Evolutionary conservation across 345 rosid species (phyloP).

Genomic region (Populus euphratica): DNA sequence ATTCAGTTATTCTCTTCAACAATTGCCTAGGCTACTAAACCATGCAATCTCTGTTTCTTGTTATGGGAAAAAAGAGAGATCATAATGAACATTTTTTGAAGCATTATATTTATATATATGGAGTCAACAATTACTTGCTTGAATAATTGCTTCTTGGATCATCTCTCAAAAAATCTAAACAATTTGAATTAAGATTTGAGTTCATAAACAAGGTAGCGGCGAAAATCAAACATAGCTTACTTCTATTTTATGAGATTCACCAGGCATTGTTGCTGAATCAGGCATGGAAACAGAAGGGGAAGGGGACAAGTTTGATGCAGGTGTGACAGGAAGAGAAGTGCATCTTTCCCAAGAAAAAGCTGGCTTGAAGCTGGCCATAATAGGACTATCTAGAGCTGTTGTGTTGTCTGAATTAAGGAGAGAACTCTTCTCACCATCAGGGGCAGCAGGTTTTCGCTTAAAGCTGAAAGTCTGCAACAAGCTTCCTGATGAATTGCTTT

Average conservation of each 20-base stretch:
- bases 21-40: not conserved
- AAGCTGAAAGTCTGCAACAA: constrained; percentile 67
- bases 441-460: constrained; percentile 47
- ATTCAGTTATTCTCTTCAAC: constrained; percentile 10
- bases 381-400: constrained; percentile 46
- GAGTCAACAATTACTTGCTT: not conserved
- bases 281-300: constrained; percentile 64
- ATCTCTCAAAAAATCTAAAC: not conserved
- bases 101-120: not conserved
- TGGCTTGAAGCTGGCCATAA: constrained; percentile 30
- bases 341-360: constrained; percentile 65
- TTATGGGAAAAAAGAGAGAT: too few relatives aligned
- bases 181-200: not conserved
- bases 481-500: constrained; percentile 55
- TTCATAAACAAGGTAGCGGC: not conserved
- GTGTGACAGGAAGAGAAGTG: constrained; percentile 73
- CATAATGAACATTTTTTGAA: not conserved
- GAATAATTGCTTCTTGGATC: not conserved
- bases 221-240: constrained; percentile 37
- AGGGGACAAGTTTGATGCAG: constrained; percentile 63
- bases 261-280: constrained; percentile 51
- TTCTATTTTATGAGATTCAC: constrained; percentile 42
- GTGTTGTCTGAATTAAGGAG: constrained; percentile 54
- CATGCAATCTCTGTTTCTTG: not conserved
- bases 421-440: constrained; percentile 63